Evolutionary conservation across 148 eudicot species (phyloP).

Genomic region (Chenopodium suecicum): DNA sequence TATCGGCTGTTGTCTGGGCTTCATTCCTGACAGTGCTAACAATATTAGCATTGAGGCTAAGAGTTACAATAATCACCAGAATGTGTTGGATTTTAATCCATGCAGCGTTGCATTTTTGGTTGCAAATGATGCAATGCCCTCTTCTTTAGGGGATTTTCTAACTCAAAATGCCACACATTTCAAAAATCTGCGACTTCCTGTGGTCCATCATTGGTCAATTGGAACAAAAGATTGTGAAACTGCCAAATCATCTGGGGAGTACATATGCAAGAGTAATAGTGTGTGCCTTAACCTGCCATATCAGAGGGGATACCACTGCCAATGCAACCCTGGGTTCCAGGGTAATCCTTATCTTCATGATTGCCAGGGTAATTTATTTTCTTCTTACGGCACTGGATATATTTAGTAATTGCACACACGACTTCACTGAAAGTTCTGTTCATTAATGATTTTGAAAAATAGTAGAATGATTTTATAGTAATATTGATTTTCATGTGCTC

Average conservation of each 20-base stretch:
- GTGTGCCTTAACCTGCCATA: slow-evolving; percentile 27
- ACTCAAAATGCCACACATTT: not conserved
- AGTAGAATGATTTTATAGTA: not conserved
- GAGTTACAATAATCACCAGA: not conserved
- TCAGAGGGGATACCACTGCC: slow-evolving; percentile 41
- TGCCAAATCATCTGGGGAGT: slow-evolving; percentile 1
- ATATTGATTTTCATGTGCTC: not conserved
- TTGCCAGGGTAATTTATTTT: slow-evolving; percentile 33
- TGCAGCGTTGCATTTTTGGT: slow-evolving; percentile 11
- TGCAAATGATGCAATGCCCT: slow-evolving; percentile 14
- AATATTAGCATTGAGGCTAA: slow-evolving; percentile 13
- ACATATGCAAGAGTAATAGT: slow-evolving; percentile 31
- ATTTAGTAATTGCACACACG: not conserved
- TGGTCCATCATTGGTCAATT: slow-evolving; percentile 27
- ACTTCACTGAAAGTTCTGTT: not conserved
- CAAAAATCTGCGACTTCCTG: slow-evolving; percentile 15
- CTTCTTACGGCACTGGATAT: not conserved
- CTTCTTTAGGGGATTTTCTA: slow-evolving; percentile 1
- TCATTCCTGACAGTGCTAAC: slow-evolving; percentile 13
- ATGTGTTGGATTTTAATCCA: slow-evolving; percentile 1
- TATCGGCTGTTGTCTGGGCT: slow-evolving; percentile 25
- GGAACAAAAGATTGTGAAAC: slow-evolving; percentile 12
- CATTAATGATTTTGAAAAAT: not conserved
- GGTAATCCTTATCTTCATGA: slow-evolving; percentile 48
- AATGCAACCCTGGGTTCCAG: slow-evolving; percentile 39